Evolutionary conservation across 2,329 filamentous ascomycete genomes (phyloP), one percentile per base, ranked within the genome.

Genomic region (Sporothrix dimorphospora): DNA sequence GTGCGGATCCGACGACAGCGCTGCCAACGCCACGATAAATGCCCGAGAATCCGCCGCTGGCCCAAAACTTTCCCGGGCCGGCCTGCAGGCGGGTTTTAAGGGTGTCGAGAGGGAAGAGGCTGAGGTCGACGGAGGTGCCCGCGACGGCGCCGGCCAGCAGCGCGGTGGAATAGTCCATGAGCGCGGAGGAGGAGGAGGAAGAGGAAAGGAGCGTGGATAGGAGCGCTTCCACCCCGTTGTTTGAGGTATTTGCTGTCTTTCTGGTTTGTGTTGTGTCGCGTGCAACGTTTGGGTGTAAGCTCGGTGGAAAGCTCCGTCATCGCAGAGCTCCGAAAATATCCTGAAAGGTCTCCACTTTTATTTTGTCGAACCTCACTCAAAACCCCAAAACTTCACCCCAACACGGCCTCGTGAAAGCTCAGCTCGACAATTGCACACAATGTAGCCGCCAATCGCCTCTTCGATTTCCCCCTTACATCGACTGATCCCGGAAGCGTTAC

Each of bases 51-150:
- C 95, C 95, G 79, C 96, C 95, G 2, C 91, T 90, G 71, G 92
- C 86, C 79, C 93, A 89, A 85, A 97, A 94, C 71, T 86, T 80
- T 72, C 86, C 81, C 65, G 88, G 74, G 21, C 75, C 88, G 75
- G 94, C 94, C 84, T 99, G 96, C 7, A 99, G 93, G 19, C 96
- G 94, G 57, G 97, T 99, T 84, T 99, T 99, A 80, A 99, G 91
- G 0, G 96, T 99, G 87, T 99, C 97, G 86, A 99, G 94, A 0
- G 96, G 96, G 85, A 93, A 99, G 79, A 99, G 93, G 71, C 94
- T 94, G 78, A 97, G 91, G 88, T 99, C 96, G 82, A 98, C 96
- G 16, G 94, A 97, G 65, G 96, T 96, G 79, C 96, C 96, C 76
- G 96, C 96, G 76, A 98, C 85, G 79, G 91, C 96, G 81, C 96